Base-by-base conservation (phyloP, 1,284 basidiomycete genomes). In the Microstroma glucosiphilum region DNA sequence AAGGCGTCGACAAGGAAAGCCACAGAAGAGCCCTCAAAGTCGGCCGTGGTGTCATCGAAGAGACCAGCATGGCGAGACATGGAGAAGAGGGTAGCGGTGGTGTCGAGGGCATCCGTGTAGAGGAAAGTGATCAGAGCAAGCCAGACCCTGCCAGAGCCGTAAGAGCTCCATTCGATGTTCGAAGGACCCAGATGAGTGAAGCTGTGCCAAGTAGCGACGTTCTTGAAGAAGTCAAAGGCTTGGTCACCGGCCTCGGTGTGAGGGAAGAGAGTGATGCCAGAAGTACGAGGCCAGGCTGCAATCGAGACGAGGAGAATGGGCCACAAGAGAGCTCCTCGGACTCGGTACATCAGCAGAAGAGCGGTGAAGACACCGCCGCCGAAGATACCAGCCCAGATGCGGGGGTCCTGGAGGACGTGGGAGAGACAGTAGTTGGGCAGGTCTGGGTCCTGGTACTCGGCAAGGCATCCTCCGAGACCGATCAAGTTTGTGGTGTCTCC, bases 31-130 rank as follows among this genome's bases (percentile, higher is more conserved):
- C 87, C 86, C 81, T 93, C 91, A 74, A 93, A 93, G 80, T 93
- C 91, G 64, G 90, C 82, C 17, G 90, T 91, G 15, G 88, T 84
- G 1, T 87, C 88, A 77, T 92, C 88, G 61, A 89, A 88, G 12
- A 93, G 84, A 23, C 89, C 89, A n/a, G 91, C 90, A 69, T 92
- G 91, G 75, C 89, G 90, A 58, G 90, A 89, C 91, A 93, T 92
- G 51, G 91, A 88, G 80, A 91, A 91, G 12, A 92, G 81, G 1
- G 91, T 92, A 75, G 90, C 89, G 56, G 83, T 86, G 26, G 73
- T 76, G 69, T 76, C 75, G 53, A 77, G 68, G 62, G 75, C 58
- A 57, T 92, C 90, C 74, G 92, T 90, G 79, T 92, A 93, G 60
- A 92, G 86, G 85, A 92, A 89, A 30, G 81, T 80, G 69, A 91